Evolutionary conservation across 2,329 filamentous ascomycete species (phyloP).

Genomic region (Microsporum canis): DNA sequence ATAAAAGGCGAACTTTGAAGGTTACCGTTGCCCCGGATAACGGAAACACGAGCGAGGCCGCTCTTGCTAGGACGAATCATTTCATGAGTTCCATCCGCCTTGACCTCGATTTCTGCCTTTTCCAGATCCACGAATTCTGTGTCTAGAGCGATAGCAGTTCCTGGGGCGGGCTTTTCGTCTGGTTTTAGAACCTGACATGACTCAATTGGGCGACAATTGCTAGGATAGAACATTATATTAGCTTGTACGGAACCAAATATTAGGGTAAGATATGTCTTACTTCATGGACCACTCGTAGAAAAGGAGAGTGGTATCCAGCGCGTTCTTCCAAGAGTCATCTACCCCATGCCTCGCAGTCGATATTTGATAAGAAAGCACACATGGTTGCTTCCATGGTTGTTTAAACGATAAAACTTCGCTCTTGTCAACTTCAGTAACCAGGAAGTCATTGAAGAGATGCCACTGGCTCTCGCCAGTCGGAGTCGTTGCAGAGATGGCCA

Average conservation of each 20-base stretch:
- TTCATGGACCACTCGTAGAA: constrained; percentile 59
- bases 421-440: constrained; percentile 66
- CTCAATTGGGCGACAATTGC: constrained; percentile 29
- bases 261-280: constrained; percentile 21
- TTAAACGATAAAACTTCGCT: constrained; percentile 86
- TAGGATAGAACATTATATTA: constrained; percentile 12
- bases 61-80: constrained; percentile 85
- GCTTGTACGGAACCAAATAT: neutral
- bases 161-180: constrained; percentile 56
- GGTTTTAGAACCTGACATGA: constrained; percentile 28
- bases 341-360: constrained; percentile 71
- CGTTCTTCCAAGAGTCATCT: constrained; percentile 75
- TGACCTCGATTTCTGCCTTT: constrained; percentile 90
- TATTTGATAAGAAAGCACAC: constrained; percentile 74
- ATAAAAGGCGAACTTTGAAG: constrained; percentile 80
- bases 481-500: constrained; percentile 39
- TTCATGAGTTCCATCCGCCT: constrained; percentile 82
- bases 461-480: constrained; percentile 58
- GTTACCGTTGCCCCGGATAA: constrained; percentile 66
- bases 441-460: constrained; percentile 96
- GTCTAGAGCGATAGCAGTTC: constrained; percentile 76
- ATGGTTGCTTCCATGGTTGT: constrained; percentile 82
- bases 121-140: constrained; percentile 93
- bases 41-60: constrained; percentile 84
- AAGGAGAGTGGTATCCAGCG: constrained; percentile 71